phyloP scores from a whole-genome alignment of 805 yeast species.

The Starmerella bombicola region DNA sequence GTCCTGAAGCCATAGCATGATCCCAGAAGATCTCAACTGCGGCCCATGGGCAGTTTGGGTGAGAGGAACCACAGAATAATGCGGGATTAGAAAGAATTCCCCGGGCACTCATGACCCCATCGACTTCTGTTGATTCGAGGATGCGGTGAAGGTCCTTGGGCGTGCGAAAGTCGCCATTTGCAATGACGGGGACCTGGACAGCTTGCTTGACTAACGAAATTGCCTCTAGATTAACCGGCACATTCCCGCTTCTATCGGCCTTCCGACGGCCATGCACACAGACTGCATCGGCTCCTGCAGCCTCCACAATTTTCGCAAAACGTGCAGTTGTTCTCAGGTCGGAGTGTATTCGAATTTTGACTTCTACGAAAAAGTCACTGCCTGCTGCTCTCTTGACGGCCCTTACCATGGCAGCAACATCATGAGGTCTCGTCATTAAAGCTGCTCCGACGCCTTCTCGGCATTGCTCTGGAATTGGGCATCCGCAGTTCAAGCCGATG shows the following conservation, averaged over 20 bases:
- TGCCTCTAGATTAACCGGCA: constrained; percentile 74
- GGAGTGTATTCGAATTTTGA: constrained; percentile 78
- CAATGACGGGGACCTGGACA: constrained; percentile 67
- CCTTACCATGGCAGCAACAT: constrained; percentile 69
- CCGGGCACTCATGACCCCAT: constrained; percentile 93
- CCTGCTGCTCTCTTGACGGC: constrained; percentile 73
- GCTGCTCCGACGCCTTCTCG: constrained; percentile 97
- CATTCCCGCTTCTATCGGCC: constrained; percentile 61
- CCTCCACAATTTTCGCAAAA: constrained; percentile 63
- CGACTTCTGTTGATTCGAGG: constrained; percentile 55
- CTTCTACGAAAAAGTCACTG: constrained; percentile 61
- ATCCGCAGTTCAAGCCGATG: constrained; percentile 90
- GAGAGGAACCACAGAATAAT: constrained; percentile 52
- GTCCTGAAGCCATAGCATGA: constrained; percentile 62
- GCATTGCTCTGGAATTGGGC: constrained; percentile 91
- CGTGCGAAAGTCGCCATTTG: constrained; percentile 88
- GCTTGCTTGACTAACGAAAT: constrained; percentile 50
- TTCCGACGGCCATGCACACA: constrained; percentile 90
- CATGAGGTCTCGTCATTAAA: constrained; percentile 67
- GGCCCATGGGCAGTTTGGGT: constrained; percentile 70
- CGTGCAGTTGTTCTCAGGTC: constrained; percentile 59
- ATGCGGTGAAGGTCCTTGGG: constrained; percentile 54
- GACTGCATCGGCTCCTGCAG: constrained; percentile 83
- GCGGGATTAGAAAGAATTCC: constrained; percentile 83
- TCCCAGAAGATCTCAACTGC: constrained; percentile 78